Conservation (phyloP, 495 filamentous ascomycete species). For the Penicillium psychrofluorescens region DNA sequence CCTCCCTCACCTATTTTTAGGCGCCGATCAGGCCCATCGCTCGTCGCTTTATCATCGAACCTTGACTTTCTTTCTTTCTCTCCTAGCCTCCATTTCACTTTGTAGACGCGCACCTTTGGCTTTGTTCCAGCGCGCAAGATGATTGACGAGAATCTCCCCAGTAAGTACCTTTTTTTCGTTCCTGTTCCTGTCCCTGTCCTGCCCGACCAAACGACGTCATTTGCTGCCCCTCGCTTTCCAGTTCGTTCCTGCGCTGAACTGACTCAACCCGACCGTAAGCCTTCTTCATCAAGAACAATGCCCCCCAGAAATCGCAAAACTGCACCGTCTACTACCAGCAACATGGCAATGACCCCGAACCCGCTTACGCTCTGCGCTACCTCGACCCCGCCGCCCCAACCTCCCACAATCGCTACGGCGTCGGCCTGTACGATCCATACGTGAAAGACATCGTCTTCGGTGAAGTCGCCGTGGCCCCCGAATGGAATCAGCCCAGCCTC, state of each 20-base stretch:
- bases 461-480: slow-evolving; percentile 76
- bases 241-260: background rate
- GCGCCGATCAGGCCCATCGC: slow-evolving; percentile 18
- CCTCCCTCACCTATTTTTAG: slow-evolving; percentile 8
- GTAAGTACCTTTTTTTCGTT: slow-evolving; percentile 32
- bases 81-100: background rate
- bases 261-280: slow-evolving; percentile 31
- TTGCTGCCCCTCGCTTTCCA: slow-evolving; percentile 16
- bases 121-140: slow-evolving; percentile 36
- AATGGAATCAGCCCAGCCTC: slow-evolving; percentile 74
- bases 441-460: slow-evolving; percentile 76
- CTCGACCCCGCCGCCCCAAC: slow-evolving; percentile 61
- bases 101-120: no score
- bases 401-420: slow-evolving; percentile 76
- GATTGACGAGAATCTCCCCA: slow-evolving; percentile 94
- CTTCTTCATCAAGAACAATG: slow-evolving; percentile 51
- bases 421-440: slow-evolving; percentile 76
- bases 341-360: slow-evolving; percentile 68
- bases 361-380: slow-evolving; percentile 71
- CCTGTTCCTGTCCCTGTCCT: background rate
- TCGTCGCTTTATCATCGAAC: background rate
- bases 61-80: background rate
- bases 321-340: slow-evolving; percentile 65
- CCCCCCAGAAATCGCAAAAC: slow-evolving; percentile 44
- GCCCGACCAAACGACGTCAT: slow-evolving; percentile 12